phyloP scores from a whole-genome alignment of 345 rosid species.

The Eucalyptus albens region DNA sequence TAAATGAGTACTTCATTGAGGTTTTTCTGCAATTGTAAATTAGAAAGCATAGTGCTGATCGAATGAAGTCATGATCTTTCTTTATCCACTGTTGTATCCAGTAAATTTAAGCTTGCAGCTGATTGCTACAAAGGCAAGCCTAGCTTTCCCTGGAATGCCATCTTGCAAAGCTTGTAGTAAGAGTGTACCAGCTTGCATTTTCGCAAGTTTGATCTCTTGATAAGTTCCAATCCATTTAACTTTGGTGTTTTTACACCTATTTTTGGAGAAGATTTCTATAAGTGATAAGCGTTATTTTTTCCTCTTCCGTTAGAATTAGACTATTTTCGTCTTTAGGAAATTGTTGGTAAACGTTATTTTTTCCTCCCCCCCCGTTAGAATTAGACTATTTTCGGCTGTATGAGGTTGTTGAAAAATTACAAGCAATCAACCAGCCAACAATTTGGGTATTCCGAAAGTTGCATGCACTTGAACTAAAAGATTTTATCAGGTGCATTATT shows the following conservation, averaged over 20 bases:
- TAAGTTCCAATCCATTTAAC: background rate
- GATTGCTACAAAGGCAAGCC: background rate
- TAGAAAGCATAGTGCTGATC: background rate
- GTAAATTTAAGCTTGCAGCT: background rate
- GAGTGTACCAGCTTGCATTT: background rate
- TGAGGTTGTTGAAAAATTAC: background rate
- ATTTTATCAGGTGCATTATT: background rate
- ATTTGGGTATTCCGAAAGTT: background rate
- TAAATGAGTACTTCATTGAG: background rate
- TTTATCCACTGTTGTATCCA: background rate
- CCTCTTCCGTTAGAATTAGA: background rate
- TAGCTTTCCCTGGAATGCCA: background rate
- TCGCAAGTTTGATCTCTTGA: background rate
- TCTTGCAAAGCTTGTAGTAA: background rate
- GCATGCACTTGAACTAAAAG: background rate
- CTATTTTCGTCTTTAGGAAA: background rate
- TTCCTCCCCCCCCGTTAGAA: rapidly evolving
- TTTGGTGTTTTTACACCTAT: background rate
- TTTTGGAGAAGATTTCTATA: background rate
- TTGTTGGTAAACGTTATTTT: background rate
- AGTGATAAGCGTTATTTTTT: background rate
- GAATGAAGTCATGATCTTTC: background rate
- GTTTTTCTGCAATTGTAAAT: background rate
- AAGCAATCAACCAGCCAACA: background rate
- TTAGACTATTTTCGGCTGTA: background rate